Evolutionary conservation across 768 basidiomycete species (phyloP).

Genomic region (Lepiota subincarnata): DNA sequence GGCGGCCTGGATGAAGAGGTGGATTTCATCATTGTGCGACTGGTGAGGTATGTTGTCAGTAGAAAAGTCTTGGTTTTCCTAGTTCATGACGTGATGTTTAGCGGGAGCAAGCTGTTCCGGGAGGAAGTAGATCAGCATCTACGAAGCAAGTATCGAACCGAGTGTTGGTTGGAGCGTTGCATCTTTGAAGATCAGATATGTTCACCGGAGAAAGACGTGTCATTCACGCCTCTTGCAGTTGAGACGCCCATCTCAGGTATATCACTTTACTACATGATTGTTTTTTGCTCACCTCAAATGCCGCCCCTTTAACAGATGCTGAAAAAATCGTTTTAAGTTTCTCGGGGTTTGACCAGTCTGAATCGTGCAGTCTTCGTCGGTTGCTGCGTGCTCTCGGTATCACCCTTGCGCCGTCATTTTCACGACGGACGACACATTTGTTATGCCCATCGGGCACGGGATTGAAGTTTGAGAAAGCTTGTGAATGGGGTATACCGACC

Average conservation of each 20-base stretch:
- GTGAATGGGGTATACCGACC: slow-evolving; percentile 75
- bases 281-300: too few species aligned
- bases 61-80: neutral
- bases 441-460: slow-evolving; percentile 71
- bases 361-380: slow-evolving; percentile 61
- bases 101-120: slow-evolving; percentile 66
- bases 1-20: slow-evolving; percentile 44
- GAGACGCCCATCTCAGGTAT: slow-evolving; percentile 56
- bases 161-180: slow-evolving; percentile 92
- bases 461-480: slow-evolving; percentile 73
- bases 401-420: slow-evolving; percentile 52
- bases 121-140: slow-evolving; percentile 46
- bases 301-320: slow-evolving; percentile 36
- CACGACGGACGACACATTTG: slow-evolving; percentile 70
- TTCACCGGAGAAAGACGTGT: slow-evolving; percentile 59
- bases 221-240: slow-evolving; percentile 63
- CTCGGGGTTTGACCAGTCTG: slow-evolving; percentile 72
- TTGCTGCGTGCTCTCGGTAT: slow-evolving; percentile 66
- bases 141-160: slow-evolving; percentile 69
- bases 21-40: slow-evolving; percentile 65
- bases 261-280: slow-evolving; percentile 13
- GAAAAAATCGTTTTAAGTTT: slow-evolving; percentile 58
- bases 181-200: slow-evolving; percentile 74
- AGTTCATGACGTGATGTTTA: slow-evolving; percentile 23
- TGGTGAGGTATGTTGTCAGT: slow-evolving; percentile 55